These are phyloP conservation scores for Dictyostelium purpureum DNA, from an alignment of 78 protist genomes.

Conservation along the genomic window DNA sequence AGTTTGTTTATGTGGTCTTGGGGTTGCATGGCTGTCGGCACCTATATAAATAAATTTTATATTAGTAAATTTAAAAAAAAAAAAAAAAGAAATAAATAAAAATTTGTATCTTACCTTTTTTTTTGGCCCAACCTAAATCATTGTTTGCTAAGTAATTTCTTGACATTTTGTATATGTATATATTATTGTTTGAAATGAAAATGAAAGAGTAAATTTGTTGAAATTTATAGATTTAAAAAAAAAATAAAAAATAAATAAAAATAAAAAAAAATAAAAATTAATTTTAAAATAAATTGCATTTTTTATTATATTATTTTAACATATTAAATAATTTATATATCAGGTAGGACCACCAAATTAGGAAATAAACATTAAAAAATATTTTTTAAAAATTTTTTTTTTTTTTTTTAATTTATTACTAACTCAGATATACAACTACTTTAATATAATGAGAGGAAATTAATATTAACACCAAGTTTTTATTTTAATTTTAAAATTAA, in stretches of 20 bases:
- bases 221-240: not conserved
- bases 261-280: not conserved
- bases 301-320: not conserved
- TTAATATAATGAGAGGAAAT: no score
- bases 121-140: conserved; percentile 12
- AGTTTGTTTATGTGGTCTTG: conserved; percentile 58
- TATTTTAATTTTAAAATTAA: not conserved
- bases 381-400: not conserved
- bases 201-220: not conserved
- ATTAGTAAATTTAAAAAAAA: not conserved
- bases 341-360: no score
- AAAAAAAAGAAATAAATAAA: not conserved
- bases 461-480: no score
- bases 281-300: not conserved
- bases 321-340: no score
- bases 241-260: not conserved
- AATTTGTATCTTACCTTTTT: not conserved
- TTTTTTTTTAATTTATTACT: not conserved
- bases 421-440: no score
- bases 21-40: conserved; percentile 38
- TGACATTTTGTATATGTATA: not conserved
- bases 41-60: not conserved
- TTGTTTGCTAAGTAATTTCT: conserved; percentile 1
- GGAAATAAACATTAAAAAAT: no score
- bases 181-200: not conserved